These are phyloP conservation scores for Ramalina intermedia DNA, from an alignment of 495 filamentous ascomycete genomes.

Conservation along the genomic window DNA sequence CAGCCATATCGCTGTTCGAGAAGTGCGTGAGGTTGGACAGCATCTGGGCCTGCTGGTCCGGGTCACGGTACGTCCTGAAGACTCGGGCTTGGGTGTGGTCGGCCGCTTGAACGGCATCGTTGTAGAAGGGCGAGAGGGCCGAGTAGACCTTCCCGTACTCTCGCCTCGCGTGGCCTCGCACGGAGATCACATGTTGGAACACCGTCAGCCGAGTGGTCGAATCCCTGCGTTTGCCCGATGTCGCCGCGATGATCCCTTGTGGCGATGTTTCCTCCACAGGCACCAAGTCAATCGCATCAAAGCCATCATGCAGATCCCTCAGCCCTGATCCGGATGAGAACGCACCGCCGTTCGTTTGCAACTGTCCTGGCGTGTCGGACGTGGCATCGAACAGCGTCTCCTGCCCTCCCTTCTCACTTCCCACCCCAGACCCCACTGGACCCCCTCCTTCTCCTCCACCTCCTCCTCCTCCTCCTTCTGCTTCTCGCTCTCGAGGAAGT, in stretches of 20 bases:
- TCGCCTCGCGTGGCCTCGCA: slow-evolving; percentile 71
- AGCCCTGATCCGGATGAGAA: slow-evolving; percentile 6
- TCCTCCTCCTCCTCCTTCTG: not conserved
- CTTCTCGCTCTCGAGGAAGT: not conserved
- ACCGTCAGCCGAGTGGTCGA: slow-evolving; percentile 47
- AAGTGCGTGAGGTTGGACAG: slow-evolving; percentile 66
- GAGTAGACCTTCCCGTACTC: slow-evolving; percentile 87
- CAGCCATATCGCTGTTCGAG: slow-evolving; percentile 60
- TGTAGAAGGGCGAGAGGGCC: slow-evolving; percentile 75
- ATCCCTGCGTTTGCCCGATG: slow-evolving; percentile 23
- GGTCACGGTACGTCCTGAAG: slow-evolving; percentile 74
- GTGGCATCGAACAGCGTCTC: slow-evolving; percentile 62
- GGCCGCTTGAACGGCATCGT: slow-evolving; percentile 56
- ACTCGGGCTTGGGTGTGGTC: slow-evolving; percentile 69
- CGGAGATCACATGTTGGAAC: slow-evolving; percentile 55
- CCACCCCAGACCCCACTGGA: slow-evolving; percentile 10
- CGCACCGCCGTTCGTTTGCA: not conserved
- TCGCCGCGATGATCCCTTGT: not conserved
- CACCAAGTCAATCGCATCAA: slow-evolving; percentile 48
- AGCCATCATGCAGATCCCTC: slow-evolving; percentile 41
- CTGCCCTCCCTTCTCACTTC: not conserved
- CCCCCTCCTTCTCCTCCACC: slow-evolving; percentile 2
- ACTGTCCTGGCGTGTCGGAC: slow-evolving; percentile 28
- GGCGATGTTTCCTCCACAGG: slow-evolving; percentile 8
- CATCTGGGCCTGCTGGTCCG: slow-evolving; percentile 78